Evolutionary conservation across 768 basidiomycete species (phyloP), one percentile per base, ranked within the genome.

Genomic region (Auriscalpium orientale): DNA sequence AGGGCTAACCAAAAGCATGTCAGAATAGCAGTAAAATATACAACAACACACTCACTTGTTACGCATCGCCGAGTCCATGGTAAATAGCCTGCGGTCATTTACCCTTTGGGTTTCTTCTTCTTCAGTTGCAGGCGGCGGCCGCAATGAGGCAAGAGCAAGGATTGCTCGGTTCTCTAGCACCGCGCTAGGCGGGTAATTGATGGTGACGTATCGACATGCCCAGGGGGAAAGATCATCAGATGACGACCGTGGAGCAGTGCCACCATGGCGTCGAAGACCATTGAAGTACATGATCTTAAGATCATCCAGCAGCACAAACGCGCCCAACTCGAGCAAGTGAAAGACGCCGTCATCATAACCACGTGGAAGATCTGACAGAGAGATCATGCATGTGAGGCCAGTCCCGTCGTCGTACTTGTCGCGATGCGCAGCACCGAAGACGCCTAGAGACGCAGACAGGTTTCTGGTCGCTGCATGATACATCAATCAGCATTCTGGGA

Each of bases 121-220:
- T 9, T 16, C 71, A 68, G 48, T 71, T 65, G 46, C 16, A 7
- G 15, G 3, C 7, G 6, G 1, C 3, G 33, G 5, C 8, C 12
- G 5, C 15, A 62, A 52, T 36, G 65, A 4, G 22, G 64, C 40
- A 2, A 43, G 40, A 6, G 40, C 40, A 43, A 18, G 18, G 8
- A 43, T 43, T 15, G 15, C 40, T 3, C 18, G 4, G 40, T 43
- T 18, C 18, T 43, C 40, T 15, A 43, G 15, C 15, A 43, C 40
- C 2, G 40, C 40, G 9, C 15, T 15, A 13, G 40, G 18, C 18
- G 40, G 40, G 8, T 43, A 43, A 18, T 18, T 15, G 8, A 43
- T 18, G 7, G 18, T 13, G 18, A 43, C 2, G 8, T 18, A 43
- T 2, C 40, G 40, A 18, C 18, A 43, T 15, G 40, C 40, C 40